A percentile compares a stretch with the other conserved stretches of the same genome.
phyloP scores from a whole-genome alignment of 1,284 basidiomycete genomes.

The Microbotryum intermedium region DNA sequence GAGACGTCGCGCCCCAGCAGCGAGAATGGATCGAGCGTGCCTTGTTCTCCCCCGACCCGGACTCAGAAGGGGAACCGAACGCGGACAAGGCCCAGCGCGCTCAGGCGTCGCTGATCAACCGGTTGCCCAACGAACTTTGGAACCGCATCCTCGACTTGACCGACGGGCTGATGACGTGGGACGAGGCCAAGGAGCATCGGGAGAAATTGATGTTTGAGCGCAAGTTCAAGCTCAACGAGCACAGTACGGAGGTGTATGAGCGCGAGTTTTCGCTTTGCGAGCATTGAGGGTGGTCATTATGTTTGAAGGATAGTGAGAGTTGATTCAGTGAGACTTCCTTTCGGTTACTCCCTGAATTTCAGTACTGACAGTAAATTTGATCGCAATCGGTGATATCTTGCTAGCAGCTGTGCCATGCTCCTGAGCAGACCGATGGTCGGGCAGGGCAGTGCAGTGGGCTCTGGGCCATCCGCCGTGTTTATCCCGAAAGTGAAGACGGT shows the following conservation, averaged over 20 bases:
- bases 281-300: too few species aligned
- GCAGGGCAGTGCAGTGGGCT: too few species aligned
- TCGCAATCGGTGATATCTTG: too few species aligned
- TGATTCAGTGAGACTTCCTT: too few species aligned
- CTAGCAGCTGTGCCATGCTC: too few species aligned
- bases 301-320: too few species aligned
- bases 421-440: too few species aligned
- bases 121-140: constrained; percentile 32
- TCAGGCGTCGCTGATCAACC: constrained; percentile 23
- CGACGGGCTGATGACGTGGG: constrained; percentile 29
- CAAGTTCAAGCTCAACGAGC: constrained; percentile 10
- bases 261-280: constrained; percentile 18
- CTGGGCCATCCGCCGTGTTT: too few species aligned
- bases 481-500: too few species aligned
- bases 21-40: constrained; percentile 37
- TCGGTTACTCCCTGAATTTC: too few species aligned
- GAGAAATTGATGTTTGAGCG: constrained; percentile 39
- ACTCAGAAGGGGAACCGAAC: not conserved
- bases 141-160: constrained; percentile 27
- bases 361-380: too few species aligned
- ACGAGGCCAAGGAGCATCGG: constrained; percentile 37
- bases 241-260: constrained; percentile 14
- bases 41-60: not conserved
- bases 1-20: constrained; percentile 44
- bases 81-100: not conserved